Base-by-base conservation (phyloP, 768 basidiomycete genomes). In the Calvatia gigantea region DNA sequence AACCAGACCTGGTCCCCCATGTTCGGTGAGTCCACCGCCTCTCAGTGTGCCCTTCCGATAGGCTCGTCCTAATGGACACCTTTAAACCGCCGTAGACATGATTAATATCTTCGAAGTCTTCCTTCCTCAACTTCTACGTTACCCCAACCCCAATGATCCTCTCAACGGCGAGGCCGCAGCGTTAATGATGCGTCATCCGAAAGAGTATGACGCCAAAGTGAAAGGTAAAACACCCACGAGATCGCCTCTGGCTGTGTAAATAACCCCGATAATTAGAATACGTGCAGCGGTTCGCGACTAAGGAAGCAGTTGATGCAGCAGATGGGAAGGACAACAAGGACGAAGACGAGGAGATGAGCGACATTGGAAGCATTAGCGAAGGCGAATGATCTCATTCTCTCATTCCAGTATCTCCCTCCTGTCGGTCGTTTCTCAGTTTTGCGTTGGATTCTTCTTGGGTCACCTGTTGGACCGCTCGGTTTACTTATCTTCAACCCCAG, bases 1-100 rank as follows among this genome's bases (percentile, higher is more conserved):
- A 98, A 98, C 69, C 95, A 98, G 75, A 97, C 96, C 14, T 99
- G 97, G 97, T 98, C 97, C 38, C 97, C 97, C 1, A 98, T 99
- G 97, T 99, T 97, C 68, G 94, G 94, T 95, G 68, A 68, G 88
- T 76, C 32, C n/a, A n/a, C n/a, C n/a, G n/a, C n/a, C n/a, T n/a
- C n/a, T n/a, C n/a, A n/a, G n/a, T n/a, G 38, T 45, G 14, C 25
- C 23, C 45, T 19, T 48, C 28, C 33, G 31, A 19, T 38, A 19
- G 39, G 33, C 19, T 31, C 12, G 35, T 19, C 23, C 23, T 51
- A 14, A 50, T 39, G 48, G 41, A 41, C 28, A 38, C 41, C 29
- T 42, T 39, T 28, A 29, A 7, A 33, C 25, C 52, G 27, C 12
- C 32, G 46, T 47, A 98, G 96, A 98, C 73, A 95, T 98, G 89